Percentiles rank a stretch among this genome's conserved stretches.
Evolutionary conservation across 2,329 filamentous ascomycete species (phyloP).

Genomic region (Cryphonectria japonica): DNA sequence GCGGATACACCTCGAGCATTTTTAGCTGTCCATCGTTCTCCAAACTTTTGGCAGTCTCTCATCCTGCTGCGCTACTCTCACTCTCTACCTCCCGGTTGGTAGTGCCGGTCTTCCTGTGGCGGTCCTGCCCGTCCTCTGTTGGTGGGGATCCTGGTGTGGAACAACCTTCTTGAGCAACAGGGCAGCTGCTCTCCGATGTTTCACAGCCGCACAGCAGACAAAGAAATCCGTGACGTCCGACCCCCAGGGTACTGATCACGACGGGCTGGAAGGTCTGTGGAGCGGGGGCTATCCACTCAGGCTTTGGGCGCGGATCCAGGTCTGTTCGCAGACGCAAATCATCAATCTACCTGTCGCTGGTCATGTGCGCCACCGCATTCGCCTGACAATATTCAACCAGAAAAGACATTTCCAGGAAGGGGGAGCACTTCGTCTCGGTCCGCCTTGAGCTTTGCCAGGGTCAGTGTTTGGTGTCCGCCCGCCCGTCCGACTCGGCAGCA

Average conservation of each 20-base stretch:
- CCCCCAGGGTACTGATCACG: slow-evolving; percentile 16
- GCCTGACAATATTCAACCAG: slow-evolving; percentile 15
- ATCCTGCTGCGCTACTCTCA: slow-evolving; percentile 5
- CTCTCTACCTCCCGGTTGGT: background rate
- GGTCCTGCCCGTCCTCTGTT: slow-evolving; percentile 8
- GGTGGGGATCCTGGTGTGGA: slow-evolving; percentile 13
- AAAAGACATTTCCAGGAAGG: slow-evolving; percentile 8
- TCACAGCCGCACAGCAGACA: slow-evolving; percentile 39
- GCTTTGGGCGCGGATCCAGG: slow-evolving; percentile 16
- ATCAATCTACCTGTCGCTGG: slow-evolving; percentile 21
- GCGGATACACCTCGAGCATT: background rate
- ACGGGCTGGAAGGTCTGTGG: slow-evolving; percentile 21
- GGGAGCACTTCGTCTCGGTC: background rate
- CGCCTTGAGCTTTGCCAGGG: slow-evolving; percentile 21
- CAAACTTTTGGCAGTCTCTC: slow-evolving; percentile 2
- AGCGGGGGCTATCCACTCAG: slow-evolving; percentile 16
- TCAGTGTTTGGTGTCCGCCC: slow-evolving; percentile 24
- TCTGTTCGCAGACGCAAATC: slow-evolving; percentile 20
- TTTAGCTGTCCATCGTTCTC: background rate
- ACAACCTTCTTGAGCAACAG: slow-evolving; percentile 31
- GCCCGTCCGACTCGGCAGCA: slow-evolving; percentile 30
- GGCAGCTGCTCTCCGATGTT: slow-evolving; percentile 39
- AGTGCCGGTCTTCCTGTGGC: background rate
- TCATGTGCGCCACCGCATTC: slow-evolving; percentile 17
- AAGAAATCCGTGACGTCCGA: slow-evolving; percentile 37